These are phyloP conservation scores for Chrysoporthe puriensis DNA, from an alignment of 2,329 filamentous ascomycete genomes.

Conservation along the genomic window DNA sequence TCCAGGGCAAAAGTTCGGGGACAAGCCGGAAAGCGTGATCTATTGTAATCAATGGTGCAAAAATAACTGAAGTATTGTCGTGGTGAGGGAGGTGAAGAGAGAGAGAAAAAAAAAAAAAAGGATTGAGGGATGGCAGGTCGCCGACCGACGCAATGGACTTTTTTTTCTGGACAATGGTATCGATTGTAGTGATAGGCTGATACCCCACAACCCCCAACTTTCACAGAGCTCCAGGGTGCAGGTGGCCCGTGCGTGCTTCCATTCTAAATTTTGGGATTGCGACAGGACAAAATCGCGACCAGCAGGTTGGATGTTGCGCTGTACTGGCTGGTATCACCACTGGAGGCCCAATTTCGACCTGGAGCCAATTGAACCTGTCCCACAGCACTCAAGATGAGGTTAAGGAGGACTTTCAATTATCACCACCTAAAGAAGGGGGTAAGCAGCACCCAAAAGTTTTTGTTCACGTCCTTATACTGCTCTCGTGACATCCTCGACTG, in stretches of 20 bases:
- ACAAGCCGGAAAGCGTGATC: background rate
- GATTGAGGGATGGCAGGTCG: background rate
- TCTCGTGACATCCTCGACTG: conserved; percentile 9
- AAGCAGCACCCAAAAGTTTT: conserved; percentile 39
- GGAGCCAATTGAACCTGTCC: conserved; percentile 20
- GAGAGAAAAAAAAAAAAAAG: background rate
- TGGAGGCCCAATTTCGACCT: conserved; percentile 15
- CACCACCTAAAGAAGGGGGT: conserved; percentile 70
- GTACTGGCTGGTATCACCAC: conserved; percentile 9
- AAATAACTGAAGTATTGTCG: background rate
- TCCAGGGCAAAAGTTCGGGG: background rate
- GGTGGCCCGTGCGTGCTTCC: conserved; percentile 11
- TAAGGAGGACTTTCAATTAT: conserved; percentile 64
- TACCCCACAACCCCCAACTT: conserved; percentile 2
- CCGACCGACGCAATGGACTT: background rate
- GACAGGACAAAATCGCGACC: conserved; percentile 12
- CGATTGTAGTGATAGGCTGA: background rate
- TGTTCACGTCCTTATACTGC: conserved; percentile 20
- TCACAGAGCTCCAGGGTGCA: conserved; percentile 3
- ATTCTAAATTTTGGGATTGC: conserved; percentile 13
- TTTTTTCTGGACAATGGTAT: background rate
- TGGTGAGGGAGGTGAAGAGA: conserved; percentile 4
- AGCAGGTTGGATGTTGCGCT: background rate
- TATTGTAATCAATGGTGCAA: background rate
- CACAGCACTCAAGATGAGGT: conserved; percentile 46